Evolutionary conservation across 495 filamentous ascomycete species (phyloP), one percentile per base, ranked within the genome.

Genomic region (Xylaria bambusicola): DNA sequence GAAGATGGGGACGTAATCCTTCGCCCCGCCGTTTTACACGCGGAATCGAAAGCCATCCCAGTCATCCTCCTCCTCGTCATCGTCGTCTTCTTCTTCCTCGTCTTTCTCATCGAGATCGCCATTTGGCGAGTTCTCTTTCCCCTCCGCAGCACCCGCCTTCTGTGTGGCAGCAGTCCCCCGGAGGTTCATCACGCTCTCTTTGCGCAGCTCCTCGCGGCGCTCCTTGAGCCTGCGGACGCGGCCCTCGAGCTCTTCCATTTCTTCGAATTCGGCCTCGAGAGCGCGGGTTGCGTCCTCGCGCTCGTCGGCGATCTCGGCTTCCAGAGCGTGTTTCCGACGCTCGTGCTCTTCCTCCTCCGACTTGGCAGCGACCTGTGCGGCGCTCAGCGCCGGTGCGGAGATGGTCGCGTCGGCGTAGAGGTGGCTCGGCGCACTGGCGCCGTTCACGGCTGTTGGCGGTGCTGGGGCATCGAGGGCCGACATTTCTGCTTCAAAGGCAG

Each of bases 181-280:
- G 8, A 67, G 60, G 29, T 75, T 76, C 26, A 65, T 68, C 7
- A 68, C 61, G 40, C 71, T 74, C 20, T 67, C 71, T 24, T 49
- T 70, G 48, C 77, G 65, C 62, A 84, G 60, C 21, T 74, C 78
- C 61, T 83, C 83, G 38, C 86, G 72, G 46, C 77, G 85, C 64
- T 93, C 88, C 66, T 92, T 88, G 60, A 98, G 72, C 65, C 80
- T 83, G 65, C 80, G 77, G 7, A 96, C 89, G 38, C 93, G 82
- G 63, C 86, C 85, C 73, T 97, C 94, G 45, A 97, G 80, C 53
- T 85, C 85, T 68, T 94, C 91, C 93, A 98, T 97, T 69, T 94
- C 87, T 52, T 96, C 94, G 69, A 98, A 91, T 71, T 98, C 94
- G 57, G 89, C 86, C 70, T 93, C 86, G 56, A 97, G 71, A 55